A percentile compares a stretch with the other conserved stretches of the same genome.
phyloP scores from a whole-genome alignment of 352 stramenopile genomes.

The Pythium sukuiense region DNA sequence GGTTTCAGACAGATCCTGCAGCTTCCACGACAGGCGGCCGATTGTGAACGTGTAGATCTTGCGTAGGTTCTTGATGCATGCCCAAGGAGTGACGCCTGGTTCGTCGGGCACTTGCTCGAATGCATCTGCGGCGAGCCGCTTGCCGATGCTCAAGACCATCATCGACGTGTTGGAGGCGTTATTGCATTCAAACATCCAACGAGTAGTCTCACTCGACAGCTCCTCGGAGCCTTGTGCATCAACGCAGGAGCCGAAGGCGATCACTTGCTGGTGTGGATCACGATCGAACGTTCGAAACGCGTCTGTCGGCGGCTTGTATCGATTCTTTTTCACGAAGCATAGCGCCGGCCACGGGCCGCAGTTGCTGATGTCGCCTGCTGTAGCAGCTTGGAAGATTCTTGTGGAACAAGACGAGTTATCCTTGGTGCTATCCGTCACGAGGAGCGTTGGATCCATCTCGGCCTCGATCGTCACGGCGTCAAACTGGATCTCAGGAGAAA shows the following conservation, averaged over 20 bases:
- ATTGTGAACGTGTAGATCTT: constrained; percentile 30
- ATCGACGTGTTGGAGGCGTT: not conserved
- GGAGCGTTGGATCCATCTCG: constrained; percentile 12
- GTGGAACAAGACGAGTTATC: not conserved
- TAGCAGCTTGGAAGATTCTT: not conserved
- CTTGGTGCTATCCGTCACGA: not conserved
- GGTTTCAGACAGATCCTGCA: constrained; percentile 9
- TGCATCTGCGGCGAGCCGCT: constrained; percentile 7
- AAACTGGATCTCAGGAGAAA: constrained; percentile 16
- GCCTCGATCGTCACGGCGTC: constrained; percentile 21
- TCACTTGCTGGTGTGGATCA: constrained; percentile 3
- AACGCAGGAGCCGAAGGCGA: constrained; percentile 2
- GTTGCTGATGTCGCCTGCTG: not conserved
- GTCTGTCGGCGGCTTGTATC: not conserved
- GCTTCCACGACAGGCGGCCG: constrained; percentile 22
- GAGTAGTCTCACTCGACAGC: not conserved
- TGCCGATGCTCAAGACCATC: constrained; percentile 10
- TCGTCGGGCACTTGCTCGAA: not conserved
- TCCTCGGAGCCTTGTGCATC: constrained; percentile 1
- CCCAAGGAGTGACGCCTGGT: not conserved
- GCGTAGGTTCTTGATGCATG: constrained; percentile 18
- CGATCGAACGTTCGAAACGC: not conserved
- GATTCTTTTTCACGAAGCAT: not conserved
- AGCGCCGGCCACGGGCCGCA: constrained; percentile 8
- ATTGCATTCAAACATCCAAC: not conserved